Evolutionary conservation across 2,329 filamentous ascomycete species (phyloP).

Genomic region (Hymenoscyphus infarciens): DNA sequence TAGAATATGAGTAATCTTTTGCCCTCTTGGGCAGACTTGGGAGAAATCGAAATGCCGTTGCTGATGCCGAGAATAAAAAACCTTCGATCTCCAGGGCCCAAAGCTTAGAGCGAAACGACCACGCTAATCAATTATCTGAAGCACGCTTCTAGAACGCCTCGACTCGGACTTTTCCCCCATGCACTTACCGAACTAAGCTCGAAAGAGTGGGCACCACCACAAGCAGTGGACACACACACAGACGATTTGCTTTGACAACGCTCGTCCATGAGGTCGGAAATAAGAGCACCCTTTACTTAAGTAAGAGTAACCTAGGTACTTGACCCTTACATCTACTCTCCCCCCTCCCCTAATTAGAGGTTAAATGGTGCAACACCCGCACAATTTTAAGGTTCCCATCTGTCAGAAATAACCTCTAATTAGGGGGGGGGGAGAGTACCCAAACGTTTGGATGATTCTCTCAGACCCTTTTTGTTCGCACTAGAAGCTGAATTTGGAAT

Average conservation of each 20-base stretch:
- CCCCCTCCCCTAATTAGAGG: too few species aligned
- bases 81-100: background rate
- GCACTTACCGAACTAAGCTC: background rate
- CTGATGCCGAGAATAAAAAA: background rate
- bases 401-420: too few species aligned
- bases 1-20: too few species aligned
- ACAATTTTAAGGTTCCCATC: too few species aligned
- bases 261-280: background rate
- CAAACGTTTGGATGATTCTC: background rate
- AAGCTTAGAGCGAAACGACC: background rate
- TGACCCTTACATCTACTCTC: too few species aligned
- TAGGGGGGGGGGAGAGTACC: too few species aligned
- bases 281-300: background rate
- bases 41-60: too few species aligned
- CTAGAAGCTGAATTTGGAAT: slow-evolving; percentile 1
- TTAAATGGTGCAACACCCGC: too few species aligned
- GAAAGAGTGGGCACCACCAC: background rate
- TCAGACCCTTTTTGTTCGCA: background rate
- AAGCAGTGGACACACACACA: background rate
- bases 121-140: background rate
- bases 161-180: too few species aligned
- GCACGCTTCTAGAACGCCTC: too few species aligned
- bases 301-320: too few species aligned
- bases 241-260: background rate
- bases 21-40: too few species aligned